Conservation (phyloP, 495 filamentous ascomycete species). For the Clohesyomyces aquaticus region DNA sequence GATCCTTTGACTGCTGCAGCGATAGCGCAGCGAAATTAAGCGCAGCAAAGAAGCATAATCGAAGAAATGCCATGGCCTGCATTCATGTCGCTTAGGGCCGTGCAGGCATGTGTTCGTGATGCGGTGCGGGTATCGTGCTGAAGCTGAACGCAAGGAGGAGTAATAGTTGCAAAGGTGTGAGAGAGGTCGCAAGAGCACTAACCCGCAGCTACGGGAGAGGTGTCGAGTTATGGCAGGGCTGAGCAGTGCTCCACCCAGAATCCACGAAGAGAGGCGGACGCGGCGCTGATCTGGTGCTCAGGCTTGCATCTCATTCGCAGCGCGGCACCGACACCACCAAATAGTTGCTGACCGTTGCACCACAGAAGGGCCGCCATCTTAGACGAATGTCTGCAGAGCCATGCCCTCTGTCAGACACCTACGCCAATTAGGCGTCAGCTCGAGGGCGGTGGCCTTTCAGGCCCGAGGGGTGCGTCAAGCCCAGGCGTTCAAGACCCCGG, state of each 20-base stretch:
- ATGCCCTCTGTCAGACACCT: conserved; percentile 20
- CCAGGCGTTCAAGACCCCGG: conserved; percentile 3
- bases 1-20: conserved; percentile 44
- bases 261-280: conserved; percentile 16
- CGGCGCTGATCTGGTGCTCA: conserved; percentile 23
- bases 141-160: neutral
- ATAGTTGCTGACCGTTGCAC: conserved; percentile 36
- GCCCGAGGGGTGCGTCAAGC: conserved; percentile 12
- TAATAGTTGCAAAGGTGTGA: conserved; percentile 5
- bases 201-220: conserved; percentile 13
- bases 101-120: conserved; percentile 15
- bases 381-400: conserved; percentile 13
- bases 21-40: conserved; percentile 31
- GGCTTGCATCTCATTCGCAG: conserved; percentile 29
- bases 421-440: conserved; percentile 17
- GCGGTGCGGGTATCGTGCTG: conserved; percentile 4
- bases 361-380: conserved; percentile 12
- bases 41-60: conserved; percentile 29
- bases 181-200: conserved; percentile 12
- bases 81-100: conserved; percentile 18
- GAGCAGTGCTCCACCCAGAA: conserved; percentile 14
- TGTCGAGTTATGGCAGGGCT: conserved; percentile 33
- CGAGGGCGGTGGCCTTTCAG: conserved; percentile 21
- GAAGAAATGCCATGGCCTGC: conserved; percentile 31
- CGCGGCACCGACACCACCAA: conserved; percentile 8